These are phyloP conservation scores for Lasiosphaeriaceae sp. DNA, from an alignment of 495 filamentous ascomycete genomes.

Conservation along the genomic window DNA sequence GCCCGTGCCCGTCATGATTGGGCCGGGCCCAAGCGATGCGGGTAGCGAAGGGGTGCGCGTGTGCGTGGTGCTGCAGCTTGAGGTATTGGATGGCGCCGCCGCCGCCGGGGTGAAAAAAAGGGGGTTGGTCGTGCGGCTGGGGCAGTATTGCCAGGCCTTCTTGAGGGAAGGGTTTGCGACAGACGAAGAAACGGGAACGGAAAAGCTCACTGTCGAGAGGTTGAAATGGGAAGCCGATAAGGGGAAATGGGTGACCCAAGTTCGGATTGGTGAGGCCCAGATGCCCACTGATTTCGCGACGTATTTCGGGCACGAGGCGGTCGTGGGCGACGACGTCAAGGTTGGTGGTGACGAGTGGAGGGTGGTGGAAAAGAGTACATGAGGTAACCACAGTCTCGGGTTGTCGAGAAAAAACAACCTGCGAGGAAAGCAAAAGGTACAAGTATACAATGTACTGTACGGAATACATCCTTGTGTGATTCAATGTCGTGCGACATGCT, in stretches of 20 bases:
- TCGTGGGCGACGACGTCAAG: slow-evolving; percentile 9
- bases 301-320: slow-evolving; percentile 7
- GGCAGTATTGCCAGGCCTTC: slow-evolving; percentile 45
- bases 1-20: slow-evolving; percentile 13
- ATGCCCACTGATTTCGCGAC: slow-evolving; percentile 14
- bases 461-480: too few relatives aligned
- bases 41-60: not conserved
- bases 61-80: slow-evolving; percentile 33
- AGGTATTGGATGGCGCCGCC: slow-evolving; percentile 8
- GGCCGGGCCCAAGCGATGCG: slow-evolving; percentile 4
- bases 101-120: slow-evolving; percentile 17
- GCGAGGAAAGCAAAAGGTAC: too few relatives aligned
- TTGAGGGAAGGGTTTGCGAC: slow-evolving; percentile 25
- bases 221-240: slow-evolving; percentile 32
- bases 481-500: too few relatives aligned
- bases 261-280: slow-evolving; percentile 15
- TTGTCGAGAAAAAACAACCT: too few relatives aligned
- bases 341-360: slow-evolving; percentile 14
- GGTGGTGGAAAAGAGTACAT: slow-evolving; percentile 16
- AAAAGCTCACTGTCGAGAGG: slow-evolving; percentile 38
- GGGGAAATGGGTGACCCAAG: slow-evolving; percentile 13
- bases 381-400: too few relatives aligned
- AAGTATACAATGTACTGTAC: too few relatives aligned
- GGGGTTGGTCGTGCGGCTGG: slow-evolving; percentile 47
- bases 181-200: not conserved